Evolutionary conservation across 78 protist species (phyloP).

Genomic region (slime mould (Dictyostelium discoideum)): DNA sequence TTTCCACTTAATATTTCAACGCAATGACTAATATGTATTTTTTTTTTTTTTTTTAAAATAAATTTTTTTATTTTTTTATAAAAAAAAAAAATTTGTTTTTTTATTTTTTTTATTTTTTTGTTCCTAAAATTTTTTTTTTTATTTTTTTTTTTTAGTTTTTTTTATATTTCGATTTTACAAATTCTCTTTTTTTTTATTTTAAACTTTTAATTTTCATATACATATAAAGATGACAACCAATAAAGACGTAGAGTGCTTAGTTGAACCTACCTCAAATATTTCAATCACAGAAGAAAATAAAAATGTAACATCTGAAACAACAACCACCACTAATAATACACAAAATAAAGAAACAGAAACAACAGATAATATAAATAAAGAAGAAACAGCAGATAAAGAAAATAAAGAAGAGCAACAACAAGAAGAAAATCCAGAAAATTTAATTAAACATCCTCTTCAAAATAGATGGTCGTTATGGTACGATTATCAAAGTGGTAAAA

Average conservation of each 20-base stretch:
- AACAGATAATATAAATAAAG: neutral
- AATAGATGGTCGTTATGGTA: conserved; percentile 92
- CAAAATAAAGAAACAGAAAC: neutral
- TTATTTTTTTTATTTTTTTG: neutral
- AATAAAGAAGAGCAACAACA: neutral
- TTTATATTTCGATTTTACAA: conserved; percentile 3
- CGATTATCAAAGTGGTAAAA: conserved; percentile 84
- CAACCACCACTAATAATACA: conserved; percentile 12
- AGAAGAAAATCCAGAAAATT: conserved; percentile 12
- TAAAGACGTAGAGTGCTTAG: conserved; percentile 52
- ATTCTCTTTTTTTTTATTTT: neutral
- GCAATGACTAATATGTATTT: neutral
- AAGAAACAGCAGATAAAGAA: conserved; percentile 19
- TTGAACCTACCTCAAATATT: conserved; percentile 41
- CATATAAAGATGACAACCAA: conserved; percentile 10
- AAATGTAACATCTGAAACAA: neutral
- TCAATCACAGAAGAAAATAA: conserved; percentile 39
- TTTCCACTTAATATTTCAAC: neutral
- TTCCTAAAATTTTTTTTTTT: neutral
- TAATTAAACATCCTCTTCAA: conserved; percentile 88
- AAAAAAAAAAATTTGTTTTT: neutral
- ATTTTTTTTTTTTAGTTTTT: neutral
- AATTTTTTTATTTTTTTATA: neutral
- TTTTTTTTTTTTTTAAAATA: neutral
- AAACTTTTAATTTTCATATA: neutral